Conservation (phyloP, 164 flowering plant species). For the Vitis amurensis region DNA sequence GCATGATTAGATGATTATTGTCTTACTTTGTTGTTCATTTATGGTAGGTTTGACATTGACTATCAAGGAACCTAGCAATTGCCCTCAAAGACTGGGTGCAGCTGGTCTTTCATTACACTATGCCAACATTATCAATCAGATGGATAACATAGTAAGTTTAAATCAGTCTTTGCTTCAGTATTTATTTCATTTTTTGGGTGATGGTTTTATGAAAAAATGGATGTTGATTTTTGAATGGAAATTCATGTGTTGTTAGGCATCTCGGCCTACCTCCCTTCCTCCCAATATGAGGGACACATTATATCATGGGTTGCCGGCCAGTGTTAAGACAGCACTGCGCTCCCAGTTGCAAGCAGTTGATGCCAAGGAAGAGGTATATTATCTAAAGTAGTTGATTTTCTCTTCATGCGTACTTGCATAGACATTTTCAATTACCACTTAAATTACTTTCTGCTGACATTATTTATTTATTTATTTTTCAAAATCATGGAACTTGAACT, state of each 20-base stretch:
- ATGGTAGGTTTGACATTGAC: slow-evolving; percentile 28
- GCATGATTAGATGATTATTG: neutral
- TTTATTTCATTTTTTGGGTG: neutral
- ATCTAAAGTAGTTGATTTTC: neutral
- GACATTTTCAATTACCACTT: neutral
- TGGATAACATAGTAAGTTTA: slow-evolving; percentile 65
- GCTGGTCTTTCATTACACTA: slow-evolving; percentile 81
- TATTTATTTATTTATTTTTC: no score
- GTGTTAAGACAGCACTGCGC: slow-evolving; percentile 60
- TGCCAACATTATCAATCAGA: slow-evolving; percentile 71
- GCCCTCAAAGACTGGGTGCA: slow-evolving; percentile 48
- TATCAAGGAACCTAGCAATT: slow-evolving; percentile 19
- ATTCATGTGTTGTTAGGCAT: slow-evolving; percentile 37
- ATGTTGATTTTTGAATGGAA: neutral
- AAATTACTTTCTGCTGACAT: no score
- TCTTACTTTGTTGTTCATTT: slow-evolving; percentile 2
- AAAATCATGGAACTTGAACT: no score
- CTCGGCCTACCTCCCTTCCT: slow-evolving; percentile 69
- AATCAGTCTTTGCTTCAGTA: neutral
- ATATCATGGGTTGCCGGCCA: slow-evolving; percentile 60
- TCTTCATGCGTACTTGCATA: neutral
- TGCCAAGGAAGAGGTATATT: slow-evolving; percentile 48
- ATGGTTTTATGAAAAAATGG: neutral
- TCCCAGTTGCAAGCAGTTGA: slow-evolving; percentile 39
- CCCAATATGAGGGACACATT: slow-evolving; percentile 62